A percentile compares a stretch with the other conserved stretches of the same genome.
Evolutionary conservation across 164 flowering plant genomes (phyloP).

Genomic region (Houttuynia cordata): DNA sequence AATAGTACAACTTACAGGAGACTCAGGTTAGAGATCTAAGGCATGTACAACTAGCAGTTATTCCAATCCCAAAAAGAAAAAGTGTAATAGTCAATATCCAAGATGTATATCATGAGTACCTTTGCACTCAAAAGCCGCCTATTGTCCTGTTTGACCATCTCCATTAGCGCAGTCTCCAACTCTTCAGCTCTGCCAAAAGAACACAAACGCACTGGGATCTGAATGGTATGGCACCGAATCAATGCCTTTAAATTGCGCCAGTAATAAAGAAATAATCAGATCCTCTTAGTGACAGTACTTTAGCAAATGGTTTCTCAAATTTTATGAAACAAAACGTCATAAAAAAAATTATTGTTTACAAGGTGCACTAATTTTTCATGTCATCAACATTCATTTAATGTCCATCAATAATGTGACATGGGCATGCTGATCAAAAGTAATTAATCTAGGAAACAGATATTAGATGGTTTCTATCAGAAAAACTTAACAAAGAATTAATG

Average conservation of each 20-base stretch:
- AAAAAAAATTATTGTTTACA: too few relatives aligned
- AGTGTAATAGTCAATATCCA: background rate
- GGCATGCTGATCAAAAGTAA: too few relatives aligned
- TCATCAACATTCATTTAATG: too few relatives aligned
- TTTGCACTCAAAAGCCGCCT: constrained; percentile 71
- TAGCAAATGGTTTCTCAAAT: too few relatives aligned
- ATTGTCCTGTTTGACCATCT: constrained; percentile 83
- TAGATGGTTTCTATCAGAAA: too few relatives aligned
- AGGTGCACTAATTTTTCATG: too few relatives aligned
- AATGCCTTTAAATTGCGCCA: background rate
- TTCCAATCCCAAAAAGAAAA: background rate
- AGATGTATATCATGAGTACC: constrained; percentile 27
- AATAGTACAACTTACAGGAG: background rate
- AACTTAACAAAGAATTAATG: too few relatives aligned
- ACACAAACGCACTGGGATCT: background rate
- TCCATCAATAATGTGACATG: too few relatives aligned
- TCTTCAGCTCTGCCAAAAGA: constrained; percentile 73
- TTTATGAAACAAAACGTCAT: too few relatives aligned
- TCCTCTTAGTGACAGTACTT: too few relatives aligned
- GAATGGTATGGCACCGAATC: background rate
- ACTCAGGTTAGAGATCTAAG: background rate
- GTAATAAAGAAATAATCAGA: too few relatives aligned
- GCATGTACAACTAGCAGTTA: background rate
- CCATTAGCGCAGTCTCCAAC: constrained; percentile 88
- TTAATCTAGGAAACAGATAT: too few relatives aligned